These are phyloP conservation scores for Cairneyella variabilis DNA, from an alignment of 495 filamentous ascomycete genomes.

Conservation along the genomic window DNA sequence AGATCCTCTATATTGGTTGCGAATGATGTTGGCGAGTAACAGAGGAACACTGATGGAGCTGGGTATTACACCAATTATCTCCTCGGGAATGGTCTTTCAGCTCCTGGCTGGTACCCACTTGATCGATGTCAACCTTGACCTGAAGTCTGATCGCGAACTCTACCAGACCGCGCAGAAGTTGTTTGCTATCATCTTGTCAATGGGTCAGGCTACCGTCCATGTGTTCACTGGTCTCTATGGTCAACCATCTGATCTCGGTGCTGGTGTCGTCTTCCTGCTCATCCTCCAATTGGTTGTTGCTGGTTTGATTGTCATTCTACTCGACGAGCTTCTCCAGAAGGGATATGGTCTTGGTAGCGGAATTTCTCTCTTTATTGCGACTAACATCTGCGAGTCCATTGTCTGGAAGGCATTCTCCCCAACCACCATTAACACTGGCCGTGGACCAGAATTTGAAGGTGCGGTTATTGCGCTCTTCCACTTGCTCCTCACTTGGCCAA, in stretches of 20 bases:
- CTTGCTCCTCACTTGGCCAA: conserved; percentile 94
- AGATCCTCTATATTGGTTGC: conserved; percentile 98
- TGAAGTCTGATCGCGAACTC: conserved; percentile 98
- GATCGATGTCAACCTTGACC: conserved; percentile 98
- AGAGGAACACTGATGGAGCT: conserved; percentile 98
- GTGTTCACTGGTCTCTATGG: conserved; percentile 98
- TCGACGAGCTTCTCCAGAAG: conserved; percentile 99
- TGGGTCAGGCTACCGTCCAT: conserved; percentile 94
- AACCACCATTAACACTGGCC: conserved; percentile 98
- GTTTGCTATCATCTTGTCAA: conserved; percentile 95
- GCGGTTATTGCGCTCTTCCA: conserved; percentile 99
- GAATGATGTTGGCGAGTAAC: conserved; percentile 99
- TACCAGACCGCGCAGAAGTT: conserved; percentile 99
- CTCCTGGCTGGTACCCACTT: conserved; percentile 98
- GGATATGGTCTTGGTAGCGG: conserved; percentile 97
- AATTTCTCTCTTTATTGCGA: conserved; percentile 99
- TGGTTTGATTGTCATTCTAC: conserved; percentile 96
- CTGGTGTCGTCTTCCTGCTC: conserved; percentile 94
- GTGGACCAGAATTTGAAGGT: conserved; percentile 98
- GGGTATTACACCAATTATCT: conserved; percentile 99
- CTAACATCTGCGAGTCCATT: conserved; percentile 99
- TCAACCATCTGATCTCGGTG: conserved; percentile 90
- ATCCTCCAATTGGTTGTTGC: conserved; percentile 96
- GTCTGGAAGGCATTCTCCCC: conserved; percentile 99
- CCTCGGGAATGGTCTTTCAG: conserved; percentile 99